Evolutionary conservation across 306 rosid species (phyloP).

Genomic region (Quercus variabilis): DNA sequence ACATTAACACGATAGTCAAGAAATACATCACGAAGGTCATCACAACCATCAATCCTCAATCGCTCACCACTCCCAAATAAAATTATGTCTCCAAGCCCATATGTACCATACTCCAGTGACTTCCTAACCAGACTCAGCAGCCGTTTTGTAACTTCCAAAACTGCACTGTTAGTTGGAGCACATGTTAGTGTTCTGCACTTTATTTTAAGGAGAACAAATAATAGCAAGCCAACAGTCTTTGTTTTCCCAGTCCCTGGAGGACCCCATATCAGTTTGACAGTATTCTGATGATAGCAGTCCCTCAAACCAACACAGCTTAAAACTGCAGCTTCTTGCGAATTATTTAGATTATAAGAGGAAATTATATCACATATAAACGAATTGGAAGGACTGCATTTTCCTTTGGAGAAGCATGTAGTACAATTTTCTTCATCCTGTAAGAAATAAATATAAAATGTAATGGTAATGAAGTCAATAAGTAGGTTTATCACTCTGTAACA

Average conservation of each 20-base stretch:
- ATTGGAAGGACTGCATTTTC: neutral
- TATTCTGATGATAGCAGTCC: conserved; percentile 7
- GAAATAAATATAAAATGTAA: neutral
- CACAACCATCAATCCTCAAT: conserved; percentile 16
- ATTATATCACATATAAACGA: neutral
- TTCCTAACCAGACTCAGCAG: neutral
- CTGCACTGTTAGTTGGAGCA: conserved; percentile 24
- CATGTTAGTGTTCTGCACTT: conserved; percentile 25
- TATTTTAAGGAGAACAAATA: neutral
- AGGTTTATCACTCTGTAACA: neutral
- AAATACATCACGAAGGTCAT: conserved; percentile 22
- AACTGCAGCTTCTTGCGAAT: conserved; percentile 16
- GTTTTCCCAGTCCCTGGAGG: conserved; percentile 38
- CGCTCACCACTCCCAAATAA: conserved; percentile 26
- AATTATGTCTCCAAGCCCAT: conserved; percentile 36
- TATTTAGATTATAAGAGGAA: neutral
- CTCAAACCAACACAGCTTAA: neutral
- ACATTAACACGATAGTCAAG: conserved; percentile 13
- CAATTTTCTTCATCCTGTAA: conserved; percentile 22
- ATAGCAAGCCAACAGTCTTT: neutral
- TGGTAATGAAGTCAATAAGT: neutral
- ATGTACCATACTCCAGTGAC: neutral
- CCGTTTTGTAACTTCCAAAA: conserved; percentile 17
- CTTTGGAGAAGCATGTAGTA: neutral
- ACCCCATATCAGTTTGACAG: conserved; percentile 30